Evolutionary conservation across 208 protist genomes (phyloP).

Genomic region (Trypanosoma mega): DNA sequence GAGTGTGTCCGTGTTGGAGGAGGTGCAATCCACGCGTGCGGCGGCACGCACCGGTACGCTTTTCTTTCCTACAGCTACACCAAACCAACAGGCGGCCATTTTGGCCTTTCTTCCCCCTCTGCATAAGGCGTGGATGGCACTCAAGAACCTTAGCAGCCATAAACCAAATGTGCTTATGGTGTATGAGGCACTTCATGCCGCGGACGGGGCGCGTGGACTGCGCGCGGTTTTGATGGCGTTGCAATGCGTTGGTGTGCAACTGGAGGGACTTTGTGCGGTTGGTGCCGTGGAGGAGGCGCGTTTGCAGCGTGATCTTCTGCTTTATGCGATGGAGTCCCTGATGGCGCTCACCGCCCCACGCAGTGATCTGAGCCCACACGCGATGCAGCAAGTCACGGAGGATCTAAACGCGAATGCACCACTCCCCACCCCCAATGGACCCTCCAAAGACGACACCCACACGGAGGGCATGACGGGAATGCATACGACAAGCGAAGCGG

Average conservation of each 20-base stretch:
- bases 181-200: slow-evolving; percentile 54
- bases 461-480: background rate
- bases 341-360: slow-evolving; percentile 47
- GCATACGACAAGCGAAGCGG: background rate
- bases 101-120: slow-evolving; percentile 60
- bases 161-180: slow-evolving; percentile 59
- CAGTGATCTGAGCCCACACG: slow-evolving; percentile 33
- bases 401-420: too few relatives aligned
- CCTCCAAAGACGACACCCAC: slow-evolving; percentile 4
- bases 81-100: slow-evolving; percentile 49
- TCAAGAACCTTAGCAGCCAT: slow-evolving; percentile 44
- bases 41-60: slow-evolving; percentile 12
- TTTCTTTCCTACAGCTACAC: slow-evolving; percentile 36
- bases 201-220: slow-evolving; percentile 15
- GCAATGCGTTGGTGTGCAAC: slow-evolving; percentile 43
- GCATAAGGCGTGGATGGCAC: slow-evolving; percentile 78
- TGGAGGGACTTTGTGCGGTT: slow-evolving; percentile 53
- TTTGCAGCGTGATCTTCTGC: slow-evolving; percentile 42
- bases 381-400: background rate
- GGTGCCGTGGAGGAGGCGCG: slow-evolving; percentile 31
- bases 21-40: slow-evolving; percentile 41
- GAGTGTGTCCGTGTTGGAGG: slow-evolving; percentile 43
- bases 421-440: too few relatives aligned
- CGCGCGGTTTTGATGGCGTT: slow-evolving; percentile 40
- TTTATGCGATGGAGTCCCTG: slow-evolving; percentile 47